phyloP scores from a whole-genome alignment of 192 early-diverging fungal species.

The Gaertneriomyces semiglobifer region DNA sequence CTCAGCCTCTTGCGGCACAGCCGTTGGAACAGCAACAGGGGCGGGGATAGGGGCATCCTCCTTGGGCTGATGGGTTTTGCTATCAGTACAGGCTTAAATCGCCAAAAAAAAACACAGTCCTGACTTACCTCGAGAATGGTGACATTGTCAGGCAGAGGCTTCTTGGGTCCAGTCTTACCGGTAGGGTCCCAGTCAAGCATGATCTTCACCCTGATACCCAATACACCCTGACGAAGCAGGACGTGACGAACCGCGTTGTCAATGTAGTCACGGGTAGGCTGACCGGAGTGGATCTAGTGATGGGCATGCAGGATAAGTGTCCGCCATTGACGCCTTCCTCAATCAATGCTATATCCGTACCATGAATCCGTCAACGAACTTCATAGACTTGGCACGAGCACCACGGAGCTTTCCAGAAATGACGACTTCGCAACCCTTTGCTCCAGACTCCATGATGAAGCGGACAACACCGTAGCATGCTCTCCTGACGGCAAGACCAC shows the following conservation, averaged over 20 bases:
- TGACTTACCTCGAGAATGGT: conserved; percentile 69
- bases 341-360: conserved; percentile 16
- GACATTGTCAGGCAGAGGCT: conserved; percentile 90
- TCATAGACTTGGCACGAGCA: conserved; percentile 99
- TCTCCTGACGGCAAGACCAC: conserved; percentile 94
- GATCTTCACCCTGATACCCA: conserved; percentile 99
- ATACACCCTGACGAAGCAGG: conserved; percentile 95
- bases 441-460: conserved; percentile 98
- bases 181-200: conserved; percentile 93
- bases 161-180: conserved; percentile 92
- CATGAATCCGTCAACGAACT: conserved; percentile 99
- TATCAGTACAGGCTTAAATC: conserved; percentile 4
- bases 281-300: conserved; percentile 88
- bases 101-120: conserved; percentile 3
- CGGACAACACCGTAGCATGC: conserved; percentile 98
- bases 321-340: not conserved
- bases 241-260: conserved; percentile 97
- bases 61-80: conserved; percentile 35
- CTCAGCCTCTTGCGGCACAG: conserved; percentile 33
- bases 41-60: conserved; percentile 64
- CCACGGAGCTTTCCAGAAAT: conserved; percentile 99
- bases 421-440: conserved; percentile 99
- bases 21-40: conserved; percentile 41
- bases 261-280: conserved; percentile 94
- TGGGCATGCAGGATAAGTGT: not conserved